Conservation (phyloP, 768 basidiomycete genomes). For the Kondoa subrosea region DNA sequence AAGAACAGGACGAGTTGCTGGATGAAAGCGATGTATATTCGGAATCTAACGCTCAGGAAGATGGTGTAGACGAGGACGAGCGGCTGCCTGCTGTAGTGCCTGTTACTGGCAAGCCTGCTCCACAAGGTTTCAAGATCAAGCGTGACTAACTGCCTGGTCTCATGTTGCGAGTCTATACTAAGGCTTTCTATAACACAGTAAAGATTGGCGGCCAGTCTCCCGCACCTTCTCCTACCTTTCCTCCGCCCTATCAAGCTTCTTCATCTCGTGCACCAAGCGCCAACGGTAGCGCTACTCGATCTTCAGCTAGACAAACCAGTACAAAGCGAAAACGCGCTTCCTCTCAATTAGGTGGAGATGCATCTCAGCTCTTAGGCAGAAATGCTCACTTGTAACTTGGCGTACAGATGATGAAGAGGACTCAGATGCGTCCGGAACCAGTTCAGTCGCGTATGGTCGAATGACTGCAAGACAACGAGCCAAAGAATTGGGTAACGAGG, state of each 20-base stretch:
- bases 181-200: not conserved
- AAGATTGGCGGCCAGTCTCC: not conserved
- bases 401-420: slow-evolving; percentile 12
- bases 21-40: not conserved
- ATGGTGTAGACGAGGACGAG: not conserved
- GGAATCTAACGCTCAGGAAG: not conserved
- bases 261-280: not conserved
- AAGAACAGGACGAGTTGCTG: slow-evolving; percentile 6
- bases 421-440: slow-evolving; percentile 10
- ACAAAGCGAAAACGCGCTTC: not conserved
- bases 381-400: not conserved
- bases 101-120: not conserved
- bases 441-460: slow-evolving; percentile 7
- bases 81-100: not conserved
- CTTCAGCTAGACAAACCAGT: not conserved
- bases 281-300: not conserved
- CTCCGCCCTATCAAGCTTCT: not conserved
- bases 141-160: not conserved
- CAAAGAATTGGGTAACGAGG: slow-evolving; percentile 24
- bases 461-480: slow-evolving; percentile 28
- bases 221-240: not conserved
- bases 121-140: not conserved
- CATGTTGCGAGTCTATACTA: not conserved
- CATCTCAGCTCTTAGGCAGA: not conserved
- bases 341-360: not conserved